Evolutionary conservation across 192 early-diverging fungal species (phyloP), one percentile per base, ranked within the genome.

Genomic region (Paraglomus occultum): DNA sequence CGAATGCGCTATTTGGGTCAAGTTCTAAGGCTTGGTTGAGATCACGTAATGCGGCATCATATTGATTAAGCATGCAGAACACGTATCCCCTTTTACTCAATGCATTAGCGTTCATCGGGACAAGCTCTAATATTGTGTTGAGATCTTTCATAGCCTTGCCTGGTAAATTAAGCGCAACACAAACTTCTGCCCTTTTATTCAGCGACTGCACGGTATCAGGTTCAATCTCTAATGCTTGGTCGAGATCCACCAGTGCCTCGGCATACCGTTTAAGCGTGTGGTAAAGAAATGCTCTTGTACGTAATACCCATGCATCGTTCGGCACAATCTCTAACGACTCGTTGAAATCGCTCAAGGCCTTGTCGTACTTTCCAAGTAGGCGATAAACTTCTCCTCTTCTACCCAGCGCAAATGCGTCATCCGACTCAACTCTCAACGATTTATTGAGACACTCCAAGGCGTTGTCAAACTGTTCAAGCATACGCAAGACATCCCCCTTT

Each of bases 21-120:
- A 39, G 18, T 7, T 31, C 17, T 40, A 61, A 14, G 5, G 59
- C 59, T 9, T 44, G 10, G 44, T 61, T 43, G 40, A 61, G 44
- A 45, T 61, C 59, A 40, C 31, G 22, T 43, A 61, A 61, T 15
- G 59, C 59, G 40, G 40, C 31, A 43, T 61, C 59, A 17, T 61
- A 61, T 17, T 43, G 15, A 15, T 43, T 18, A 18, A 61, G 44
- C 42, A 43, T 61, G n/a, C 59, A 17, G 20, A 42, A 43, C 15
- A 61, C 20, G 9, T 38, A 38, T 15, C 59, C 59, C 6, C 59
- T 31, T 43, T 39, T 61, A 5, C 44, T 43, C 6, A 38, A 18
- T 40, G 59, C 59, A 2, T 43, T 10, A 12, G 38, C 8, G n/a
- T 61, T 61, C 15, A 17, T 9, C 15, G 59, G 59, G 15, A 7